Base-by-base conservation (phyloP, 1,284 basidiomycete genomes). In the Ceratobasidium sp. region DNA sequence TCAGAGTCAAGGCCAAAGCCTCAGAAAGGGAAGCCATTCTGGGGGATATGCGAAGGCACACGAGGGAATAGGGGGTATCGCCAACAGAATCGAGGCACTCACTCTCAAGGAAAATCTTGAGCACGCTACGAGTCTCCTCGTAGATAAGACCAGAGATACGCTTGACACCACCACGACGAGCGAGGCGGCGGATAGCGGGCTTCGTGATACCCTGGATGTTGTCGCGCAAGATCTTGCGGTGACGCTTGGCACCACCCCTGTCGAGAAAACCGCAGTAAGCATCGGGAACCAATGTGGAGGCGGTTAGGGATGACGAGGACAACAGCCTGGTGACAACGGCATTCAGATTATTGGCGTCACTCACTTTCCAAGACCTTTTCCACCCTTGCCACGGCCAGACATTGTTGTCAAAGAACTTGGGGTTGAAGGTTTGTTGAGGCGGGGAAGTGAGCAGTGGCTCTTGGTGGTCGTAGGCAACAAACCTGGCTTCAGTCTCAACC, bases 81-180 rank as follows among this genome's bases (percentile, higher is more conserved):
- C n/a, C n/a, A n/a, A n/a, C n/a, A n/a, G n/a, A n/a, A n/a, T n/a
- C n/a, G n/a, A n/a, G n/a, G n/a, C n/a, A 84, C 87, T 76, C 78
- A 91, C 90, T 91, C 84, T 93, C 90, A 74, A 94, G 88, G 89
- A 96, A 96, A 82, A 96, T 93, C 87, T 96, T 96, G 80, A 96
- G 88, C 56, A 96, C 94, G 87, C 94, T 94, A 82, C 95, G 92
- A 75, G 93, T 95, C 89, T 96, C 94, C 83, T 96, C 93, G 84
- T 96, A 96, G 84, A 96, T 94, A 79, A 94, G 88, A 81, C 92
- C 93, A 72, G 93, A 94, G 83, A 95, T 94, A 92, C 93, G 93
- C 87, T 96, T 95, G 81, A 95, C 94, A 91, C 94, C 94, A 82
- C 95, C 95, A 88, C 94, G 92, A 83, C 95, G 93, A 58, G 95